These are phyloP conservation scores for Daldinia decipiens DNA, from an alignment of 495 filamentous ascomycete genomes.

Conservation along the genomic window DNA sequence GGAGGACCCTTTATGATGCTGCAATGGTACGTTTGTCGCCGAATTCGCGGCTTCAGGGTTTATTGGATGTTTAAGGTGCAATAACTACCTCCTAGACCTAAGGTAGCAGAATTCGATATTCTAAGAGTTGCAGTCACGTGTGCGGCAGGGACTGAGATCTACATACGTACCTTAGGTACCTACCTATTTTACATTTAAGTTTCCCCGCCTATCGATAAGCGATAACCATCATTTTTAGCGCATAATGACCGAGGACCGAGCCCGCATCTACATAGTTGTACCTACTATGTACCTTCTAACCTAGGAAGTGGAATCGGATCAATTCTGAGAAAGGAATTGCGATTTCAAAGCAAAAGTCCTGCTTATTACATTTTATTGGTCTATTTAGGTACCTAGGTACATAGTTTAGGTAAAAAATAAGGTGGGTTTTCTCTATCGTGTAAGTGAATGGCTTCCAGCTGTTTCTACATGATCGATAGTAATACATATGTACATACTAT, in stretches of 20 bases:
- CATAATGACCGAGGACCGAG: slow-evolving; percentile 18
- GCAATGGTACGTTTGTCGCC: slow-evolving; percentile 34
- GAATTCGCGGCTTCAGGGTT: slow-evolving; percentile 21
- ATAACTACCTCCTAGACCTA: too few relatives aligned
- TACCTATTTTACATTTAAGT: background rate
- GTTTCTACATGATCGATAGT: slow-evolving; percentile 13
- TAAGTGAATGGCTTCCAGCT: slow-evolving; percentile 43
- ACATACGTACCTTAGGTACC: too few relatives aligned
- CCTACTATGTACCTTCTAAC: too few relatives aligned
- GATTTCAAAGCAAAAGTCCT: slow-evolving; percentile 56
- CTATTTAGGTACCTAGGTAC: too few relatives aligned
- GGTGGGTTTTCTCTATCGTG: slow-evolving; percentile 37
- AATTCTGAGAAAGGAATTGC: slow-evolving; percentile 9
- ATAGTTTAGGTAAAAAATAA: slow-evolving; percentile 3
- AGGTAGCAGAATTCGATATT: slow-evolving; percentile 36
- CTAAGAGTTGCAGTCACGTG: slow-evolving; percentile 38
- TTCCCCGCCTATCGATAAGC: slow-evolving; percentile 37
- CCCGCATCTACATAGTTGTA: background rate
- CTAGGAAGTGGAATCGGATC: slow-evolving; percentile 1
- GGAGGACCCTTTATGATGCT: background rate
- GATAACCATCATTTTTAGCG: background rate
- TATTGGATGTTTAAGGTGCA: slow-evolving; percentile 6
- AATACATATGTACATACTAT: too few relatives aligned
- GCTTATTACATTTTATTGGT: slow-evolving; percentile 36
- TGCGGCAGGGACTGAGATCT: background rate